phyloP scores from a whole-genome alignment of 352 stramenopile species.

The Globisporangium ultimum region DNA sequence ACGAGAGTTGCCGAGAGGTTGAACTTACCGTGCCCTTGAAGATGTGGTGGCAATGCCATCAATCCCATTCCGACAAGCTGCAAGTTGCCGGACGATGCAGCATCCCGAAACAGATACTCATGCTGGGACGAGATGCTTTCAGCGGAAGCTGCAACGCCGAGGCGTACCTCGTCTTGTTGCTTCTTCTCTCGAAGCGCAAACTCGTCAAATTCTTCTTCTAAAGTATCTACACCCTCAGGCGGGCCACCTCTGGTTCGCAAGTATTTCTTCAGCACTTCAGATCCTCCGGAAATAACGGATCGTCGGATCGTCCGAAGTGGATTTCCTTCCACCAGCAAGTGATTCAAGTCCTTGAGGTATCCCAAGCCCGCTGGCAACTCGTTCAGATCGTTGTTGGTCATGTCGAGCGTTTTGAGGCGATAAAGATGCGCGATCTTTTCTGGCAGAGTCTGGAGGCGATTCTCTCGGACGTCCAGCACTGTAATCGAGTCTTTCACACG shows the following conservation, averaged over 20 bases:
- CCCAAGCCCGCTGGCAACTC: conserved; percentile 67
- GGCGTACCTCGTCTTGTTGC: conserved; percentile 30
- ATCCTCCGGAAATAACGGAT: conserved; percentile 56
- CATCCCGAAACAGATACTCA: conserved; percentile 70
- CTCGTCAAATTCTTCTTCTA: conserved; percentile 75
- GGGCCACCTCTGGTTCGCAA: conserved; percentile 67
- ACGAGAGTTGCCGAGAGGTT: conserved; percentile 47
- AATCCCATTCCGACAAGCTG: conserved; percentile 60
- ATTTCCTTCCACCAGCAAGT: conserved; percentile 76
- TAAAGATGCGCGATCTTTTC: conserved; percentile 60
- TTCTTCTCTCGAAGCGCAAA: conserved; percentile 46
- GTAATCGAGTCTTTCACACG: conserved; percentile 62
- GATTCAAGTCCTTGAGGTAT: conserved; percentile 73
- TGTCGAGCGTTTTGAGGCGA: conserved; percentile 74
- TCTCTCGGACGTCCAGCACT: conserved; percentile 76
- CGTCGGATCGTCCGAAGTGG: conserved; percentile 71
- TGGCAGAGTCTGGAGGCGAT: conserved; percentile 62
- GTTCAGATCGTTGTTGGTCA: conserved; percentile 81
- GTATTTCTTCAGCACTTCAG: conserved; percentile 79
- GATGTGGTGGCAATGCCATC: conserved; percentile 31
- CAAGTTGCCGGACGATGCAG: conserved; percentile 45
- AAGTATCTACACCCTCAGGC: conserved; percentile 47
- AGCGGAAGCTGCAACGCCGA: conserved; percentile 7
- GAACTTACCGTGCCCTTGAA: conserved; percentile 43
- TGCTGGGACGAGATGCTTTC: conserved; percentile 23